phyloP scores from a whole-genome alignment of 192 early-diverging fungal genomes.

The Chytriomyces hyalinus region DNA sequence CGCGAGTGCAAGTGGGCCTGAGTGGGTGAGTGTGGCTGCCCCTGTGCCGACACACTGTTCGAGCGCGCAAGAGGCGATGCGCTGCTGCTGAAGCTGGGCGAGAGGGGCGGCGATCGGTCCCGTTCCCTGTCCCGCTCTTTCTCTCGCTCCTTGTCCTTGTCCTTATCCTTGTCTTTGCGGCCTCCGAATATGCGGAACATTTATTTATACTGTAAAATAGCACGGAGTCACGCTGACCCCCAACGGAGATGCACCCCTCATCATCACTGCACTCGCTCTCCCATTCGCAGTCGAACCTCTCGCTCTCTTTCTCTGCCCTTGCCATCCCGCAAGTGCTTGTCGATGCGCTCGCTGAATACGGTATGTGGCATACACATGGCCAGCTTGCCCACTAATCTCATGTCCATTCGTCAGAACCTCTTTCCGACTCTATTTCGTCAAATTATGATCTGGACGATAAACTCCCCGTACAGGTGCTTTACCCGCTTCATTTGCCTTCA shows the following conservation, averaged over 20 bases:
- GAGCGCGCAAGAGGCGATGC: neutral
- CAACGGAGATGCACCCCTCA: too few species aligned
- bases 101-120: neutral
- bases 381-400: too few species aligned
- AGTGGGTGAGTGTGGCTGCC: neutral
- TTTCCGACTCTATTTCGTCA: slow-evolving; percentile 14
- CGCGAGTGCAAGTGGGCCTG: neutral
- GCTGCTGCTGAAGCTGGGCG: neutral
- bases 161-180: neutral
- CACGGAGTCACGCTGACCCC: too few species aligned
- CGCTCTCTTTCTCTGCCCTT: neutral
- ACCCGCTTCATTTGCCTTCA: neutral
- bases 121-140: neutral
- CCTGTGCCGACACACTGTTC: neutral
- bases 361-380: too few species aligned
- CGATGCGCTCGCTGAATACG: neutral
- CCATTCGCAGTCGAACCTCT: neutral
- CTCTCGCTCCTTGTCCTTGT: neutral
- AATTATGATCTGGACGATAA: slow-evolving; percentile 29
- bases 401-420: slow-evolving; percentile 14
- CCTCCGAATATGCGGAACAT: too few species aligned
- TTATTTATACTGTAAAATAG: too few species aligned
- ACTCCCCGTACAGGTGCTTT: slow-evolving; percentile 16
- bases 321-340: neutral
- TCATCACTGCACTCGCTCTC: too few species aligned